Conservation (phyloP, 2,329 filamentous ascomycete genomes). For the Colletotrichum sp. region DNA sequence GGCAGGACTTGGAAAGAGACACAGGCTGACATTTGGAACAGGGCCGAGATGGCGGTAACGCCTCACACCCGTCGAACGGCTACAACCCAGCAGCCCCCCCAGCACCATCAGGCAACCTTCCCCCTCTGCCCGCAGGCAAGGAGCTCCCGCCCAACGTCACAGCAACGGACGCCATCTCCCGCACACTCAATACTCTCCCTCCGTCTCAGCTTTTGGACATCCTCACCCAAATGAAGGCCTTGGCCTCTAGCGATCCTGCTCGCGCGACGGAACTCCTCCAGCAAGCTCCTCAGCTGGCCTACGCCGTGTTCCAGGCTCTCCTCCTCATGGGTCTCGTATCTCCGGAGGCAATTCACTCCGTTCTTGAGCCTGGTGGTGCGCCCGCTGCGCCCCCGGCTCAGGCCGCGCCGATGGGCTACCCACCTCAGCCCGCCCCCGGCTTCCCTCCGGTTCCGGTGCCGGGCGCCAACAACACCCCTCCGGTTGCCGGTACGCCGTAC, state of each 20-base stretch:
- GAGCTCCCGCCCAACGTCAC: constrained; percentile 84
- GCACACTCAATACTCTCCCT: constrained; percentile 85
- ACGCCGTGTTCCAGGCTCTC: constrained; percentile 93
- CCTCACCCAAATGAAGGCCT: constrained; percentile 89
- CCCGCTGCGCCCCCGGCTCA: constrained; percentile 36
- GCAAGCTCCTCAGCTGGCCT: constrained; percentile 90
- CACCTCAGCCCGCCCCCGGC: constrained; percentile 28
- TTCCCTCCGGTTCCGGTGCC: constrained; percentile 38
- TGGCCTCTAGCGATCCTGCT: constrained; percentile 81
- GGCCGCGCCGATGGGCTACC: constrained; percentile 16
- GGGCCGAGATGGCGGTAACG: constrained; percentile 17
- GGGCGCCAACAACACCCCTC: constrained; percentile 51
- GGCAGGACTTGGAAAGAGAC: neutral
- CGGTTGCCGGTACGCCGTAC: constrained; percentile 49
- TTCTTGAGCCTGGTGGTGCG: constrained; percentile 67
- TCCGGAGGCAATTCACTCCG: constrained; percentile 78
- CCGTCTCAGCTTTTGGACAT: constrained; percentile 91
- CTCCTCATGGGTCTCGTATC: constrained; percentile 93
- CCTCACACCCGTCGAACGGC: constrained; percentile 31
- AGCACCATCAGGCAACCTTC: constrained; percentile 61
- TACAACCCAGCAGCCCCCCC: constrained; percentile 30
- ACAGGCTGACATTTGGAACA: neutral
- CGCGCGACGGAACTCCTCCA: constrained; percentile 86
- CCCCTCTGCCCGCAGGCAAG: constrained; percentile 82
- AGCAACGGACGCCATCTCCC: constrained; percentile 89